Evolutionary conservation across 352 stramenopile genomes (phyloP).

Genomic region (Pythium dissimile): DNA sequence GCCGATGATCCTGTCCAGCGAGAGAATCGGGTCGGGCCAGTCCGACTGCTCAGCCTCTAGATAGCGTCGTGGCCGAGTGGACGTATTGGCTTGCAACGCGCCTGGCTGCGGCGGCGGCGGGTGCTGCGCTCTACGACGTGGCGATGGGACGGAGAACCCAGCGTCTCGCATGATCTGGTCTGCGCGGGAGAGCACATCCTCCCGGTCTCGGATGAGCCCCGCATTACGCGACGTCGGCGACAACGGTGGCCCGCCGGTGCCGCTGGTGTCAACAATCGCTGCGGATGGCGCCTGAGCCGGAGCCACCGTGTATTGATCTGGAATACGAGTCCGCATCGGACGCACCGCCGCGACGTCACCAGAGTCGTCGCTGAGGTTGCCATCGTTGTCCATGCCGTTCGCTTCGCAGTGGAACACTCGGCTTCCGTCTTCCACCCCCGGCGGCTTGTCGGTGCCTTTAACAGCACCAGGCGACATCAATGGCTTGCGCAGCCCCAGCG

Average conservation of each 20-base stretch:
- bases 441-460: not conserved
- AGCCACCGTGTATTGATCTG: not conserved
- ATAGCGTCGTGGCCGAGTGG: slow-evolving; percentile 14
- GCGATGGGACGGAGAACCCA: slow-evolving; percentile 21
- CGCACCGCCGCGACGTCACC: not conserved
- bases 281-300: not conserved
- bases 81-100: too few relatives aligned
- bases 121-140: not conserved
- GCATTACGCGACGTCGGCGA: slow-evolving; percentile 20
- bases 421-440: not conserved
- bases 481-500: not conserved
- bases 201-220: slow-evolving; percentile 21
- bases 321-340: not conserved
- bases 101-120: too few relatives aligned
- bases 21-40: slow-evolving; percentile 66
- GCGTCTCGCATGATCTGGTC: slow-evolving; percentile 30
- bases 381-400: not conserved
- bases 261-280: not conserved
- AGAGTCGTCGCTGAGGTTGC: not conserved
- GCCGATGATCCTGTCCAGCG: slow-evolving; percentile 52
- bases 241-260: slow-evolving; percentile 2
- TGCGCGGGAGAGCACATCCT: slow-evolving; percentile 21
- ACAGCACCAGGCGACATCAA: not conserved
- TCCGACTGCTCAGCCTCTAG: slow-evolving; percentile 25
- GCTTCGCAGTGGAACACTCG: not conserved